phyloP scores from a whole-genome alignment of 2,329 filamentous ascomycete genomes.

The Ophiostoma montium region DNA sequence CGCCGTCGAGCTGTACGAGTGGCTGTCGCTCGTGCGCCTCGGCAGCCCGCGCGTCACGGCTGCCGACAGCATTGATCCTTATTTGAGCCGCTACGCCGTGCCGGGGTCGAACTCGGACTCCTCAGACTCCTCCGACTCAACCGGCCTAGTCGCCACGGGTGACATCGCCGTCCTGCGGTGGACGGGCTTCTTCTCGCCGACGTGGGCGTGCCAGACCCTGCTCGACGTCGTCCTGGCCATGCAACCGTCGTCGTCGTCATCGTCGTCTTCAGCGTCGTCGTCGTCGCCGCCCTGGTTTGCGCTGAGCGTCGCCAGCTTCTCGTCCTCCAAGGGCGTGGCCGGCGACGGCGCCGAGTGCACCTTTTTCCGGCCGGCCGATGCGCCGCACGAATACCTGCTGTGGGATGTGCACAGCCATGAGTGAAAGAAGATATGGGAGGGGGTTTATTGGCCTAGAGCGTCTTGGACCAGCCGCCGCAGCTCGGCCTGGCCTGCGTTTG shows the following conservation, averaged over 20 bases:
- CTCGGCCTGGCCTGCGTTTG: conserved; percentile 64
- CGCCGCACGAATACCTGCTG: conserved; percentile 40
- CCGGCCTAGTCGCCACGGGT: neutral
- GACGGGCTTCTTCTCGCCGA: conserved; percentile 41
- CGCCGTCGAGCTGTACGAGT: conserved; percentile 55
- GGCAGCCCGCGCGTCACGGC: conserved; percentile 47
- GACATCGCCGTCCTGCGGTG: conserved; percentile 39
- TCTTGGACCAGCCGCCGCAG: conserved; percentile 69
- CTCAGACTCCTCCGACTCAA: too few relatives aligned
- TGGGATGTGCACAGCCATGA: conserved; percentile 42
- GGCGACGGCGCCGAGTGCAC: conserved; percentile 35
- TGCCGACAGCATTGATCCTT: conserved; percentile 49
- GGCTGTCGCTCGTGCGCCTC: conserved; percentile 54
- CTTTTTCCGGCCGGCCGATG: conserved; percentile 36
- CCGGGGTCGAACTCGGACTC: too few relatives aligned
- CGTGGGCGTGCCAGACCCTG: conserved; percentile 36
- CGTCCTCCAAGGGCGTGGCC: conserved; percentile 28
- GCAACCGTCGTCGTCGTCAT: conserved; percentile 20
- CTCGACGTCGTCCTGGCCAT: conserved; percentile 29
- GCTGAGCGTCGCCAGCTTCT: conserved; percentile 37
- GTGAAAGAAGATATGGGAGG: conserved; percentile 13
- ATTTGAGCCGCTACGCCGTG: conserved; percentile 52
- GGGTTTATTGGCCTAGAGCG: conserved; percentile 49
- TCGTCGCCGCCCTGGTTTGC: conserved; percentile 35
- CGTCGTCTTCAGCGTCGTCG: conserved; percentile 21